Conservation (phyloP, 192 early-diverging fungal genomes). For the Lunasporangiospora selenospora region DNA sequence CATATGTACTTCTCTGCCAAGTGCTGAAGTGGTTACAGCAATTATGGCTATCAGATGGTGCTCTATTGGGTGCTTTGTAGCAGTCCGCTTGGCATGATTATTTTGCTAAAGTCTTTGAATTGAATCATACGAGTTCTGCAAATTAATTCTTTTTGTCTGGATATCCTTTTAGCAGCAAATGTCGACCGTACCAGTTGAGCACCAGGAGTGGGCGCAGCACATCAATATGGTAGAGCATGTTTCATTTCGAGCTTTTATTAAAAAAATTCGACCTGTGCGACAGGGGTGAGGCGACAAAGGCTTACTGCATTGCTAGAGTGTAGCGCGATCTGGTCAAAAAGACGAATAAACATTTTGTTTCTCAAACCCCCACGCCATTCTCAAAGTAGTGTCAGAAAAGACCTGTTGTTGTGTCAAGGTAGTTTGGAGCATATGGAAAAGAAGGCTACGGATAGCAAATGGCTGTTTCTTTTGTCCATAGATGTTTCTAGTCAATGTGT, state of each 20-base stretch:
- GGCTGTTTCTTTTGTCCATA: too few species aligned
- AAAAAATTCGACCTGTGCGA: constrained; percentile 9
- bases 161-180: neutral
- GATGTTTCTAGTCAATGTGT: too few species aligned
- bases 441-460: too few species aligned
- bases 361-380: too few species aligned
- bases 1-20: too few species aligned
- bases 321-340: neutral
- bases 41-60: constrained; percentile 31
- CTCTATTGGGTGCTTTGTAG: constrained; percentile 24
- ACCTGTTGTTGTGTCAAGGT: too few species aligned
- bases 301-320: constrained; percentile 5
- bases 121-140: neutral
- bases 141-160: constrained; percentile 3
- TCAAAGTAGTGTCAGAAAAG: too few species aligned
- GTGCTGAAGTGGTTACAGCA: constrained; percentile 20
- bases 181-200: constrained; percentile 1
- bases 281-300: constrained; percentile 5
- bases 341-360: too few species aligned
- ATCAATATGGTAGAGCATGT: neutral
- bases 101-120: neutral
- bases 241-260: constrained; percentile 6
- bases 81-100: constrained; percentile 27
- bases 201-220: constrained; percentile 12
- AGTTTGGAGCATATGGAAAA: too few species aligned